Conservation (phyloP, 306 rosid species). For the Vicia faba region DNA sequence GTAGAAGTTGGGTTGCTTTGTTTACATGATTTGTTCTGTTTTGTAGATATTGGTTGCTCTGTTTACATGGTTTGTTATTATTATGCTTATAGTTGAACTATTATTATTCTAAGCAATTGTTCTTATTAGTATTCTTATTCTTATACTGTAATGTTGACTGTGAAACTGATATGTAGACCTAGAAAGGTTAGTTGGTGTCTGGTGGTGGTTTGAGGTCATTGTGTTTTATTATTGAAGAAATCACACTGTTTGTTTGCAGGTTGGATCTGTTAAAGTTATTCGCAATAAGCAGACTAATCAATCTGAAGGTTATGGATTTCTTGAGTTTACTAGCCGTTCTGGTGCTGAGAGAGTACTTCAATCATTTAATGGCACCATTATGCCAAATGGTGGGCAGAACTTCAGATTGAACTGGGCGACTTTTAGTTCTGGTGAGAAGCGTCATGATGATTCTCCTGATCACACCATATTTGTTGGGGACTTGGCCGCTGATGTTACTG, state of each 20-base stretch:
- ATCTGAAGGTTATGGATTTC: slow-evolving; percentile 90
- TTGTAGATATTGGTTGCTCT: too few relatives aligned
- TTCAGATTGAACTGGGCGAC: slow-evolving; percentile 97
- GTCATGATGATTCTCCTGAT: slow-evolving; percentile 83
- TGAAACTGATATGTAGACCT: not conserved
- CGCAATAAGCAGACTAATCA: slow-evolving; percentile 80
- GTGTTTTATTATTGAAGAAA: not conserved
- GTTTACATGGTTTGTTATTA: not conserved
- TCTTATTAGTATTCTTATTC: not conserved
- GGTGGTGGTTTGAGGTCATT: not conserved
- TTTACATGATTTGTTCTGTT: too few relatives aligned
- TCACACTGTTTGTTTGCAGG: slow-evolving; percentile 43
- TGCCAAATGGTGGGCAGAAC: slow-evolving; percentile 87
- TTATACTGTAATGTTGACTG: not conserved
- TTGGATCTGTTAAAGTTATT: slow-evolving; percentile 72
- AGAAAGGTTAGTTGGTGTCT: not conserved
- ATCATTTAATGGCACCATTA: slow-evolving; percentile 70
- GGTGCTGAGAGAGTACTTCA: slow-evolving; percentile 84
- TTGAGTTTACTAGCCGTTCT: slow-evolving; percentile 71
- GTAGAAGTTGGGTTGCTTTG: too few relatives aligned
- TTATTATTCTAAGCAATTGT: not conserved
- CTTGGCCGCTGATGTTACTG: slow-evolving; percentile 88
- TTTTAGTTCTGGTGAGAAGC: slow-evolving; percentile 77
- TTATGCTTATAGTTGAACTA: not conserved
- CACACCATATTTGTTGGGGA: slow-evolving; percentile 91